A percentile compares a stretch with the other conserved stretches of the same genome.
These are phyloP conservation scores for Centella asiatica DNA, from an alignment of 129 eudicot genomes.

Conservation along the genomic window DNA sequence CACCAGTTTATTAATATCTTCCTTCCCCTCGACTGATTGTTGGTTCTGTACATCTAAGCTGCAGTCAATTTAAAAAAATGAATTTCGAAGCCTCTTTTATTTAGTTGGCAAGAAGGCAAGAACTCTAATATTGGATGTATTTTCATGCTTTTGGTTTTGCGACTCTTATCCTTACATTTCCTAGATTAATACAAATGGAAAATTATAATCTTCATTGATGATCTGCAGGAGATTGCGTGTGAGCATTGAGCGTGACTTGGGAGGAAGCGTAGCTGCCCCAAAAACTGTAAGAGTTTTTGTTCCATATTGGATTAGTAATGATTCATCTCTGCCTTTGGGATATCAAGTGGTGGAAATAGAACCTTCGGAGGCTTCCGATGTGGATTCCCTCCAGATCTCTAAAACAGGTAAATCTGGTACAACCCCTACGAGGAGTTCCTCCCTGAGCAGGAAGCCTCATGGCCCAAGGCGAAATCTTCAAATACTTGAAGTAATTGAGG, in stretches of 20 bases:
- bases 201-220: constrained; percentile 7
- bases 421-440: constrained; percentile 29
- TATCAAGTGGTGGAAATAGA: constrained; percentile 92
- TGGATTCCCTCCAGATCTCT: constrained; percentile 36
- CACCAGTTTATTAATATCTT: too few species aligned
- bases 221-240: constrained; percentile 82
- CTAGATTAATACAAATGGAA: background rate
- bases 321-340: constrained; percentile 51
- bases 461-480: constrained; percentile 52
- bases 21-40: too few species aligned
- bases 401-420: constrained; percentile 55
- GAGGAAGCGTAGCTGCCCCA: constrained; percentile 75
- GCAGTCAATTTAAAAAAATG: too few species aligned
- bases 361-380: constrained; percentile 57
- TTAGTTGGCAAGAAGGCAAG: background rate
- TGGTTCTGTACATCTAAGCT: too few species aligned
- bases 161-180: background rate
- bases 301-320: constrained; percentile 91
- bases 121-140: too few species aligned
- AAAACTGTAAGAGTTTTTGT: constrained; percentile 84
- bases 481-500: constrained; percentile 84
- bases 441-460: constrained; percentile 27
- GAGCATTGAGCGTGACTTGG: constrained; percentile 95
- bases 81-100: background rate
- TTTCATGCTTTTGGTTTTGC: too few species aligned